phyloP scores from a whole-genome alignment of 2,329 filamentous ascomycete genomes.

The Xylaria sp. region DNA sequence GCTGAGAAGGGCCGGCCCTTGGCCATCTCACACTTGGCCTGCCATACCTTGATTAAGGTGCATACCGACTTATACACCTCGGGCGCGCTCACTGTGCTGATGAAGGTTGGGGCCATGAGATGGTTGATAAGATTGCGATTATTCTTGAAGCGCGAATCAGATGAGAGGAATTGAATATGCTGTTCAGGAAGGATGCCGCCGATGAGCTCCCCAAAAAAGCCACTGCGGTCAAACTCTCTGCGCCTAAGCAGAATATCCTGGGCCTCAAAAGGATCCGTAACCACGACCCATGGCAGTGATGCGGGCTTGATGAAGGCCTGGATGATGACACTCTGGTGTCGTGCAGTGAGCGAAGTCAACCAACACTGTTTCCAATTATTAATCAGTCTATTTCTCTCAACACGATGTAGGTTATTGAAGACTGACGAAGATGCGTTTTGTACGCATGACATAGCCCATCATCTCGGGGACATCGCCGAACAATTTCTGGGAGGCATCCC shows the following conservation, averaged over 20 bases:
- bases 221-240: constrained; percentile 57
- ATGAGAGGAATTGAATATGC: constrained; percentile 49
- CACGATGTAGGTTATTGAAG: background rate
- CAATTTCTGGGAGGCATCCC: constrained; percentile 48
- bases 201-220: constrained; percentile 49
- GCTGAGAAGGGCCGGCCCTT: constrained; percentile 48
- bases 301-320: constrained; percentile 61
- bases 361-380: constrained; percentile 39
- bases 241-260: constrained; percentile 58
- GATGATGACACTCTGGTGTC: constrained; percentile 54
- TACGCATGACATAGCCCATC: constrained; percentile 50
- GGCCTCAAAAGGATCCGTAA: constrained; percentile 55
- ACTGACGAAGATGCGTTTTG: constrained; percentile 48
- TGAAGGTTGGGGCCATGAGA: constrained; percentile 52
- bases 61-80: constrained; percentile 47
- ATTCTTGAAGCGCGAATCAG: constrained; percentile 47
- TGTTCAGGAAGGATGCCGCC: constrained; percentile 48
- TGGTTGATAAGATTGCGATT: constrained; percentile 52
- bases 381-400: background rate
- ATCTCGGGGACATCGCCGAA: constrained; percentile 58
- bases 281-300: constrained; percentile 54
- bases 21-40: constrained; percentile 47
- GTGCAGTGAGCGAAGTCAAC: constrained; percentile 47
- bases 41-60: constrained; percentile 51
- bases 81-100: constrained; percentile 49